Conservation (phyloP, 2,329 filamentous ascomycete genomes). For the Dothidotthia symphoricarpi region DNA sequence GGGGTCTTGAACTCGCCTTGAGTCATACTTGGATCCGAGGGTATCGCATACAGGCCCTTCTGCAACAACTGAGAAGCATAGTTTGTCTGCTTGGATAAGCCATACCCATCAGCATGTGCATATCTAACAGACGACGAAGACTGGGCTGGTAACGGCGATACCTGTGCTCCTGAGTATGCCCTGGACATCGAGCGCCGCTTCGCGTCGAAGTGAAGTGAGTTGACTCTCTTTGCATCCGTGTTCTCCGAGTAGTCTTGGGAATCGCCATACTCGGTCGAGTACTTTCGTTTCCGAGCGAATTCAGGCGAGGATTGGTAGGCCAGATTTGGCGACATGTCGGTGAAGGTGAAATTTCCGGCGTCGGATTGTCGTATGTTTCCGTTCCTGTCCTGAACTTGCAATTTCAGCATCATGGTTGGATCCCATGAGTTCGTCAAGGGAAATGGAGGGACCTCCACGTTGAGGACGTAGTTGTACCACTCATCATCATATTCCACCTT, state of each 20-base stretch:
- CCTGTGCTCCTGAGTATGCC: conserved; percentile 35
- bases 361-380: conserved; percentile 54
- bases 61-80: conserved; percentile 37
- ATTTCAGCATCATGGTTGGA: conserved; percentile 57
- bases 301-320: conserved; percentile 33
- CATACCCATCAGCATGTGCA: conserved; percentile 42
- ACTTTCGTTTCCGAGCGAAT: conserved; percentile 34
- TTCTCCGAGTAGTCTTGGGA: conserved; percentile 27
- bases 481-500: conserved; percentile 59
- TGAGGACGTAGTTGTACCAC: conserved; percentile 68
- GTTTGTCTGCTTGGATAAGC: conserved; percentile 33
- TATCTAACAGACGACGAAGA: conserved; percentile 37
- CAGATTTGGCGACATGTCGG: conserved; percentile 45
- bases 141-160: conserved; percentile 42
- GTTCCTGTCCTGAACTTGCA: conserved; percentile 59
- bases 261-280: conserved; percentile 31
- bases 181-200: conserved; percentile 33
- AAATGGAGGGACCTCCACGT: conserved; percentile 68
- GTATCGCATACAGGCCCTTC: conserved; percentile 37
- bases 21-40: conserved; percentile 26
- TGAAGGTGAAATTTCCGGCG: conserved; percentile 63
- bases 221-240: conserved; percentile 39
- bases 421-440: conserved; percentile 56
- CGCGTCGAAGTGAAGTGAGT: conserved; percentile 37
- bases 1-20: conserved; percentile 35